Evolutionary conservation across 1,284 basidiomycete genomes (phyloP).

Genomic region (Agroathelia rolfsii): DNA sequence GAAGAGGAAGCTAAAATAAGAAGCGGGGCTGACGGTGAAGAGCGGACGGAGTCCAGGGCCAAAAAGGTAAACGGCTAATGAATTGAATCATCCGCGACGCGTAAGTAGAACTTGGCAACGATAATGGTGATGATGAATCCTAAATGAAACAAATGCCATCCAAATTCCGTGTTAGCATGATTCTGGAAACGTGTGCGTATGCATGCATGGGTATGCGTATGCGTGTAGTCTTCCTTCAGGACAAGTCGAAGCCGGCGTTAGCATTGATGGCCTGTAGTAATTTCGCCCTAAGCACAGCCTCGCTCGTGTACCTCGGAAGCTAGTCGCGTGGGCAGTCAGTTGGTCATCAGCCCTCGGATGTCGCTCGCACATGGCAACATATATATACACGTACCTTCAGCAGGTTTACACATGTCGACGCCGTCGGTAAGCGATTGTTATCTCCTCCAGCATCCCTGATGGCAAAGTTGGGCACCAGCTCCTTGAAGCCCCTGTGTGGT

Average conservation of each 20-base stretch:
- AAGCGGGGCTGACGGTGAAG: no score
- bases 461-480: conserved; percentile 77
- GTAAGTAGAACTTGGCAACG: no score
- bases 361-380: not conserved
- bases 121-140: no score
- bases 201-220: no score
- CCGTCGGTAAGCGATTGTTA: conserved; percentile 66
- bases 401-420: conserved; percentile 81
- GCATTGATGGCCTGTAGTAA: conserved; percentile 80
- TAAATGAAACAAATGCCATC: no score
- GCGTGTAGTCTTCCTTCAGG: conserved; percentile 28
- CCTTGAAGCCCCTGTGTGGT: conserved; percentile 66
- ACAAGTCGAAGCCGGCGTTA: conserved; percentile 84
- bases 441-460: conserved; percentile 75
- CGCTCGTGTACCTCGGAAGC: conserved; percentile 62
- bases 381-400: conserved; percentile 61
- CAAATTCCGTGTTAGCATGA: no score
- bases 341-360: no score
- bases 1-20: no score
- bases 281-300: conserved; percentile 59
- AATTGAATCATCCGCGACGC: no score
- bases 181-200: no score
- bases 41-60: no score
- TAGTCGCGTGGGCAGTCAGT: conserved; percentile 19
- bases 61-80: no score